Evolutionary conservation across 176 grass and related monocot species (phyloP).

Genomic region (Canna indica): DNA sequence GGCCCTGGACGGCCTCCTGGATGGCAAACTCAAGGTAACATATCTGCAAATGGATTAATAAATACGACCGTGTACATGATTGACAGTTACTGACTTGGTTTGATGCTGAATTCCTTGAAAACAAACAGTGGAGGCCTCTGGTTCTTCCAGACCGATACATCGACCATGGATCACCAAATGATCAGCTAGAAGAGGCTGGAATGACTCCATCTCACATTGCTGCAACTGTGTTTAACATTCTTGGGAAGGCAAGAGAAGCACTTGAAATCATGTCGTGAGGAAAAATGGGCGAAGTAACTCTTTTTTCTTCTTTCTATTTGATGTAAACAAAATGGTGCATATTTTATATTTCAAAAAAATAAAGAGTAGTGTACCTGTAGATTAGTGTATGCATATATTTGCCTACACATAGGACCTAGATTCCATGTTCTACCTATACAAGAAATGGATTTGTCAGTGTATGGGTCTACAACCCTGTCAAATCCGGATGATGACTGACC

Average conservation of each 20-base stretch:
- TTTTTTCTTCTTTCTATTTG: neutral
- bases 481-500: too few species aligned
- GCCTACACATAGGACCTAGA: too few species aligned
- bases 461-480: too few species aligned
- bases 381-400: too few species aligned
- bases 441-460: too few species aligned
- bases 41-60: too few species aligned
- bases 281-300: neutral
- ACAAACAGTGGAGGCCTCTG: slow-evolving; percentile 92
- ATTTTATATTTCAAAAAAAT: too few species aligned
- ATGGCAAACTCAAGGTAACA: slow-evolving; percentile 82
- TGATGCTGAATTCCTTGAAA: neutral
- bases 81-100: neutral
- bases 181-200: slow-evolving; percentile 77
- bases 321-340: neutral
- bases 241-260: slow-evolving; percentile 76
- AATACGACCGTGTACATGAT: too few species aligned
- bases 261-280: slow-evolving; percentile 67
- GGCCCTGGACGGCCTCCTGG: slow-evolving; percentile 78
- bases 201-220: slow-evolving; percentile 90
- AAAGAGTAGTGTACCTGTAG: too few species aligned
- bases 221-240: slow-evolving; percentile 71
- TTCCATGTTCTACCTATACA: too few species aligned
- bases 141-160: slow-evolving; percentile 88
- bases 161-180: slow-evolving; percentile 69